Evolutionary conservation across 441 rosid genomes (phyloP).

Genomic region (Euphorbia celastroides): DNA sequence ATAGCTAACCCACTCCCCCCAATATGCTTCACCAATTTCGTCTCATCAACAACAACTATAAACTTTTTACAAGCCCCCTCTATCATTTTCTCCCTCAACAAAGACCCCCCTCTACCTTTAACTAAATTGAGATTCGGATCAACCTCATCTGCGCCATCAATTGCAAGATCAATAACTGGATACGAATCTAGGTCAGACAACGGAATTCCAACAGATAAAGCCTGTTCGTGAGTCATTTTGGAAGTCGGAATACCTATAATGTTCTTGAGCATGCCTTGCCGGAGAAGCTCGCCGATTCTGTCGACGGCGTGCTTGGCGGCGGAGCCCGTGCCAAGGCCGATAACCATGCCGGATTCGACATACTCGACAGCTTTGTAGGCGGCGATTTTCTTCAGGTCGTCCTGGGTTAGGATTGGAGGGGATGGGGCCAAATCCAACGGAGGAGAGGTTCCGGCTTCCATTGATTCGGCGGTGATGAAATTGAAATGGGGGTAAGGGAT

Average conservation of each 20-base stretch:
- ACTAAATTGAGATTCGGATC: slow-evolving; percentile 71
- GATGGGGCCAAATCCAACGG: slow-evolving; percentile 22
- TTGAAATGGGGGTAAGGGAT: slow-evolving; percentile 20
- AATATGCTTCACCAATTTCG: slow-evolving; percentile 55
- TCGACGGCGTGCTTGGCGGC: slow-evolving; percentile 87
- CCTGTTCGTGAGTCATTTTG: slow-evolving; percentile 64
- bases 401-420: slow-evolving; percentile 50
- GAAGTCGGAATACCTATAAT: slow-evolving; percentile 81
- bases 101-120: slow-evolving; percentile 85
- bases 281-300: slow-evolving; percentile 70
- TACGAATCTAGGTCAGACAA: slow-evolving; percentile 71
- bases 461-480: slow-evolving; percentile 6
- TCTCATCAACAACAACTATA: slow-evolving; percentile 64
- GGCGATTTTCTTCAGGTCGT: slow-evolving; percentile 77
- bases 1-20: slow-evolving; percentile 72
- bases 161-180: slow-evolving; percentile 63
- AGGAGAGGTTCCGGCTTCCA: slow-evolving; percentile 3
- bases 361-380: slow-evolving; percentile 87
- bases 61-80: slow-evolving; percentile 76
- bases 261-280: slow-evolving; percentile 53
- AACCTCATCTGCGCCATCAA: slow-evolving; percentile 94
- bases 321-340: slow-evolving; percentile 88
- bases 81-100: slow-evolving; percentile 85
- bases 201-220: slow-evolving; percentile 67
- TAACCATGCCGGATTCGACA: slow-evolving; percentile 85